phyloP scores from a whole-genome alignment of 805 yeast genomes.

The Kuraishia hungarica region DNA sequence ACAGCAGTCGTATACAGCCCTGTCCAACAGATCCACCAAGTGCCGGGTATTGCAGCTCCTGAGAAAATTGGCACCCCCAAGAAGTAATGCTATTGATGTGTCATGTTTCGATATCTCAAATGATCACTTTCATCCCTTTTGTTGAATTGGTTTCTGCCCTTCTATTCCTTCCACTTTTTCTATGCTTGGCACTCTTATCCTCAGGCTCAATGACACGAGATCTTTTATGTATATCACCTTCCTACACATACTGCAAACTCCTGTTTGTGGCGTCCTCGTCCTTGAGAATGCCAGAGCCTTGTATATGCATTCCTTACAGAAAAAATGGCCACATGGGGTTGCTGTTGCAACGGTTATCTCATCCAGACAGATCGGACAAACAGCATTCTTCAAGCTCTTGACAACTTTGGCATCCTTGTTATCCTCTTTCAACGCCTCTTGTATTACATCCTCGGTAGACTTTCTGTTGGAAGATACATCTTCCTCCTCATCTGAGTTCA shows the following conservation, averaged over 20 bases:
- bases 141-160: neutral
- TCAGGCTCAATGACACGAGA: conserved; percentile 4
- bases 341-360: conserved; percentile 38
- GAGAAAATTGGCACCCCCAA: too few relatives aligned
- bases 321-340: conserved; percentile 51
- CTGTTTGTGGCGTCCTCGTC: conserved; percentile 13
- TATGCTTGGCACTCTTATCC: neutral
- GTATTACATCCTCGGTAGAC: conserved; percentile 24
- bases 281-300: conserved; percentile 39
- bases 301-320: conserved; percentile 45
- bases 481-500: conserved; percentile 27
- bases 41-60: too few relatives aligned
- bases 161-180: neutral
- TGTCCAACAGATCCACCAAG: too few relatives aligned
- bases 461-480: conserved; percentile 13
- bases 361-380: conserved; percentile 51
- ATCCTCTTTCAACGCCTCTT: conserved; percentile 12
- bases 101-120: neutral
- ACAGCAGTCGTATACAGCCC: too few relatives aligned
- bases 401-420: conserved; percentile 10
- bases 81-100: neutral
- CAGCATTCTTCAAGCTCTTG: conserved; percentile 25
- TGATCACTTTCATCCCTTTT: neutral
- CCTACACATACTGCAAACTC: conserved; percentile 25
- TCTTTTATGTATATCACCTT: conserved; percentile 19